Base-by-base conservation (phyloP, 208 protist species). In the Crithidia mellificae region DNA sequence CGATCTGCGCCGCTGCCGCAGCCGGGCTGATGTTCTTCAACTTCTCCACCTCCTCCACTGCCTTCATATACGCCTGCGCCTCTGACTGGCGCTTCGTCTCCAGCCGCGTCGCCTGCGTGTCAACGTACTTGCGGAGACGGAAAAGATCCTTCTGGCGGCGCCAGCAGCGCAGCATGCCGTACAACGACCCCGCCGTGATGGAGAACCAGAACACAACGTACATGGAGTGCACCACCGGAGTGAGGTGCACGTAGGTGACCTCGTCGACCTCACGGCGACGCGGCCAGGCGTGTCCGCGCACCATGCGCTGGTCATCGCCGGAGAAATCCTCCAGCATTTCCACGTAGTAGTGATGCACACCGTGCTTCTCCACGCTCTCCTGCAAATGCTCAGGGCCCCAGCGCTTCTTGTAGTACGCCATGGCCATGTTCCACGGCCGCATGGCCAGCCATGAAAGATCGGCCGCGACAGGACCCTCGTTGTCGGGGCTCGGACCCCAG, bases 291-390 rank as follows among this genome's bases (percentile, higher is more conserved):
- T 84, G 78, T 0, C 79, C 87, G 17, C 81, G 80, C 65, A 95
- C 90, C 50, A 95, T 83, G 56, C 87, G 84, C 81, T 95, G 90
- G 51, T 95, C 90, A 62, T 92, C 85, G 14, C 90, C 90, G 0
- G 90, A 90, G 81, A 90, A 93, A 76, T 95, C 85, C 74, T 95
- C 90, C 12, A 90, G 54, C 84, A 95, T 91, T 62, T 95, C 90
- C 32, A 95, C 65, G 66, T 85, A 92, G 77, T 93, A 95, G 73
- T 93, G 86, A 24, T 86, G 86, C 7, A 69, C 77, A 3, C 87
- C 87, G 74, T 88, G 87, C 69, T 80, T 24, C 50, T 76, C n/a
- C 20, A 83, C 56, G 14, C 36, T 72, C 20, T 74, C 71, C 25
- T 79, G 55, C 2, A 79, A 43, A 41, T 68, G 43, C 0, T 68